Base-by-base conservation (phyloP, 345 rosid species). In the Sonneratia alba region DNA sequence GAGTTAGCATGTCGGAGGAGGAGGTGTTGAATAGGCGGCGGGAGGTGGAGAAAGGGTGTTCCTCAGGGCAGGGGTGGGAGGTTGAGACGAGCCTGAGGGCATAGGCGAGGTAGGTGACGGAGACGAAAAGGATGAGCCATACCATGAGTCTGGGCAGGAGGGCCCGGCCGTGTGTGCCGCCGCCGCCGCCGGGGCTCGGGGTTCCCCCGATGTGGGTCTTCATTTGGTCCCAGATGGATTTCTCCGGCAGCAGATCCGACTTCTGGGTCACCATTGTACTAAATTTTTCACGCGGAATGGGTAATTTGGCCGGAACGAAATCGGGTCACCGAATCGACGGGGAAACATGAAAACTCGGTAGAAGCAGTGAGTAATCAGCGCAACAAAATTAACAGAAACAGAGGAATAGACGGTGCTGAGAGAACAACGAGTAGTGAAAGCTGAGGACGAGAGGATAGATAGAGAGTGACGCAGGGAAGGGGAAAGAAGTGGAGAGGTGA, bases 51-150 rank as follows among this genome's bases (percentile, higher is more conserved):
- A 76, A 55, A 18, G 68, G 74, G 36, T 76, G 74, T n/a, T 24
- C 27, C 22, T 65, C 81, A 70, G 67, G 80, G 77, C 92, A 87
- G 70, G 87, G 77, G 69, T 68, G 86, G 66, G 99, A 77, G 73
- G 87, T 65, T 70, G 96, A 80, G 71, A 91, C 83, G 79, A 92
- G 84, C 84, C 85, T 88, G 78, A 92, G 87, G 70, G 98, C 89
- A 86, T 92, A 95, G 77, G 87, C 78, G 66, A 89, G 82, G 77
- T 89, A 95, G 48, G 92, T 83, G 72, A 83, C 80, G 66, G 91
- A 86, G 77, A 87, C 83, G 77, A 86, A 87, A 84, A 90, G 84
- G 79, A 92, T 71, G 67, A 92, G 73, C 86, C 87, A 84, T 57
- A 89, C 75, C 79, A 92, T 73, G 77, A 92, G 88, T 76, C 78